Base-by-base conservation (phyloP, 371 early-diverging fungal species). In the Batkoa obscura region DNA sequence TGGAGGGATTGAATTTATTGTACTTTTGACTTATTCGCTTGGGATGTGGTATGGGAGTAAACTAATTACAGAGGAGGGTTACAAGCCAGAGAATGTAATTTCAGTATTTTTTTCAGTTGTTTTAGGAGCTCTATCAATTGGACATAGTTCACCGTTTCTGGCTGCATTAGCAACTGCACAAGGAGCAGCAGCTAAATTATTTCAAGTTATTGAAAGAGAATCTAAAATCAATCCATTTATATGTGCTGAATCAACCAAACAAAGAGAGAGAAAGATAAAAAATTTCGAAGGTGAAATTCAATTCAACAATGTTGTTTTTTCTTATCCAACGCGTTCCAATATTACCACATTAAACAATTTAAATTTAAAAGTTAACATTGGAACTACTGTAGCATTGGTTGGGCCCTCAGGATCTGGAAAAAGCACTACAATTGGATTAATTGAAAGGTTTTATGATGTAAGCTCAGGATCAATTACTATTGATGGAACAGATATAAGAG, bases 321-420 rank as follows among this genome's bases (percentile, higher is more conserved):
- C 67, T 43, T 91, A 95, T 64, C 94, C 94, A 41, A 77, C 82
- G 50, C 80, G 94, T 42, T 79, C 80, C 6, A 73, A 86, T 61
- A 72, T 84, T 39, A 66, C 70, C 41, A 78, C 95, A 39, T 83
- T 94, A 57, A 73, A 76, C 15, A 82, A 78, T 4, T 62, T 91
- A 38, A 68, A 73, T 58, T 59, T 86, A 38, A 62, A 64, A 13
- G 72, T 88, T 43, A 53, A 67, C 35, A 74, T 81, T 17, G 82
- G 82, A 10, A 72, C 76, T 60, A 62, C 81, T 50, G 81, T 89
- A 33, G 94, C 92, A 0, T 66, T 94, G 13, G 93, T 92, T 9
- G 83, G 84, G 9, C 70, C 80, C 31, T 71, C 71, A 0, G 83
- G 83, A 34, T 78, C 78, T 32, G 83, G 84, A 37, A 85, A 84